Percentiles rank a stretch among this genome's conserved stretches.
Conservation (phyloP, 208 protist species). For the Trichomonas gallinae region DNA sequence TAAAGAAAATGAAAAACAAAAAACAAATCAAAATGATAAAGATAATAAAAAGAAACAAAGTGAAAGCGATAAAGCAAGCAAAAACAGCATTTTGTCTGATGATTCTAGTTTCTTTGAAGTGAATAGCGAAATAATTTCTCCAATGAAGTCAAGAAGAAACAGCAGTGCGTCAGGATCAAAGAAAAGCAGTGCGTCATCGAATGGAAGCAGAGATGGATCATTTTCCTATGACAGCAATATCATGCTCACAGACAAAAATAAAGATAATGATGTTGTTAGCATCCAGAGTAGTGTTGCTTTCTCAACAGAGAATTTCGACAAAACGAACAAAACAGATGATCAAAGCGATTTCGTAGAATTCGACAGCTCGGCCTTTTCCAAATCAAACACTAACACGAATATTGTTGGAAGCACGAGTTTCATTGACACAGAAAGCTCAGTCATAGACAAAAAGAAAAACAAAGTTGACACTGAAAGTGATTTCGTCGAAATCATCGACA, state of each 20-base stretch:
- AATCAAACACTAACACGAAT: not conserved
- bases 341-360: no score
- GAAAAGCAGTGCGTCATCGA: no score
- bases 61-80: not conserved
- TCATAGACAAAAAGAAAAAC: not conserved
- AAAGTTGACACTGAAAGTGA: not conserved
- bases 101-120: not conserved
- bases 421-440: not conserved
- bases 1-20: not conserved
- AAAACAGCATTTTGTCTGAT: not conserved
- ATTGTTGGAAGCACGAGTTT: not conserved
- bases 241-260: no score
- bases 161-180: not conserved
- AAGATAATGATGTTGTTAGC: no score
- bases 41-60: not conserved
- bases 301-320: no score
- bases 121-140: not conserved
- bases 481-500: not conserved
- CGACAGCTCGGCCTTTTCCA: no score
- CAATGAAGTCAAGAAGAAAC: not conserved
- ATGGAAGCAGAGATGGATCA: no score
- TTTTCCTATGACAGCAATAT: no score
- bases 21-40: not conserved
- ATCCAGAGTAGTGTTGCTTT: no score
- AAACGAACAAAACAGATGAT: no score